Base-by-base conservation (phyloP, 192 early-diverging fungal species). In the Linnemannia exigua region DNA sequence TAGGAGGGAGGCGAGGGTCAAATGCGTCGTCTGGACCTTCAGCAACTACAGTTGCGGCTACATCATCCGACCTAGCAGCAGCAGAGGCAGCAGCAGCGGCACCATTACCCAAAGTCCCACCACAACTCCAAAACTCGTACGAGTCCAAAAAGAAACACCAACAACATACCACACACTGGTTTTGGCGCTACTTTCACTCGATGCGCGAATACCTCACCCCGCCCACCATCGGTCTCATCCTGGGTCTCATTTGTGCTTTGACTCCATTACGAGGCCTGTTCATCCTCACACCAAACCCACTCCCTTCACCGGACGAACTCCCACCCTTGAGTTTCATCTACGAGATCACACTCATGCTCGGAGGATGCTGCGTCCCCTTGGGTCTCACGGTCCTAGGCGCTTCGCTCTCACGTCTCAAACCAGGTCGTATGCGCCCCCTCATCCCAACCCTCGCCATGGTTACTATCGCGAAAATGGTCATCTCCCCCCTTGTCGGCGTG, bases 191-290 rank as follows among this genome's bases (percentile, higher is more conserved):
- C n/a, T 85, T 85, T 31, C 77, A 85, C 37, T 37, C 52, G 2
- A 75, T 33, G 17, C 83, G 83, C 46, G 83, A 85, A 63, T 79
- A 85, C 61, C 69, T 79, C 15, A 79, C 83, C 0, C 83, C 83
- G n/a, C 83, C 83, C 28, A 85, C 83, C 6, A 75, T 85, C 31
- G 83, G 83, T 12, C 73, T 85, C 46, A 5, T 85, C 5, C 36
- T 85, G 14, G 83, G 83, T 28, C 72, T 85, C 16, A 22, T 79
- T 1, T 54, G 48, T 9, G 74, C 83, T 0, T 25, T 85, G 20
- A 79, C 77, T 0, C 83, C 77, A 0, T 54, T 85, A 5, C 72
- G 83, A 2, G 58, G 7, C 6, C 69, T 85, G 9, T 85, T 85
- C 38, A 36, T 85, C 0, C 15, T 36, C 14, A 79, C 83, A 8